Percentiles rank a stretch among this genome's conserved stretches.
Evolutionary conservation across 2,329 filamentous ascomycete species (phyloP).

Genomic region (Diplodia sapinea): DNA sequence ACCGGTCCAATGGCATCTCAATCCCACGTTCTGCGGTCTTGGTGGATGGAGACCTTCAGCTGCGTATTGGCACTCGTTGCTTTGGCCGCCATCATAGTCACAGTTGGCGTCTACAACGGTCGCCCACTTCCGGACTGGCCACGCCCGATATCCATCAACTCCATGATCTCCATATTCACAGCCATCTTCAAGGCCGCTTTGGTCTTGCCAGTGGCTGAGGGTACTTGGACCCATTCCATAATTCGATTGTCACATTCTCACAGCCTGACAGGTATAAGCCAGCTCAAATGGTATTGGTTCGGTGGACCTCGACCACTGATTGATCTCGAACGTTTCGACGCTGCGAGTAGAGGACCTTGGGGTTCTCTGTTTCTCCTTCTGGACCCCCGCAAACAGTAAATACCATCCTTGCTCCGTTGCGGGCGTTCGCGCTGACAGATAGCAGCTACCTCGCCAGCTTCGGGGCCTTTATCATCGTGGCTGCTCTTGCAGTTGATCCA

Average conservation of each 20-base stretch:
- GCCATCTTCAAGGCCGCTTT: slow-evolving; percentile 13
- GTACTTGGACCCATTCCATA: not conserved
- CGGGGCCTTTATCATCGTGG: slow-evolving; percentile 8
- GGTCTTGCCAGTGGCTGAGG: slow-evolving; percentile 14
- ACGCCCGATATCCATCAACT: slow-evolving; percentile 20
- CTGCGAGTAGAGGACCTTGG: slow-evolving; percentile 17
- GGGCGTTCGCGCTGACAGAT: not conserved
- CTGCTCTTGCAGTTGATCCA: slow-evolving; percentile 11
- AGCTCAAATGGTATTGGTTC: slow-evolving; percentile 27
- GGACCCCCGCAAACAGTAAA: slow-evolving; percentile 1
- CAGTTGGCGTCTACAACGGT: slow-evolving; percentile 10
- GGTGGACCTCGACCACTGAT: not conserved
- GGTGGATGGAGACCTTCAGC: slow-evolving; percentile 10
- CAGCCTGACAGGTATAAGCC: slow-evolving; percentile 9
- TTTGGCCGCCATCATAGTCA: not conserved
- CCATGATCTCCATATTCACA: slow-evolving; percentile 22
- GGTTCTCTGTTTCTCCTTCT: slow-evolving; percentile 1
- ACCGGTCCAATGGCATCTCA: not conserved
- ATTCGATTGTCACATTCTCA: not conserved
- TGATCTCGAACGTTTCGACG: slow-evolving; percentile 21
- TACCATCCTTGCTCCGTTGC: not conserved
- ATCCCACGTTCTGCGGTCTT: not conserved
- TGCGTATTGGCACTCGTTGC: slow-evolving; percentile 3
- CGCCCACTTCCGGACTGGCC: slow-evolving; percentile 17
- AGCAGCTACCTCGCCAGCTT: slow-evolving; percentile 11